Conservation (phyloP, 768 basidiomycete species). For the Lactarius vividus region DNA sequence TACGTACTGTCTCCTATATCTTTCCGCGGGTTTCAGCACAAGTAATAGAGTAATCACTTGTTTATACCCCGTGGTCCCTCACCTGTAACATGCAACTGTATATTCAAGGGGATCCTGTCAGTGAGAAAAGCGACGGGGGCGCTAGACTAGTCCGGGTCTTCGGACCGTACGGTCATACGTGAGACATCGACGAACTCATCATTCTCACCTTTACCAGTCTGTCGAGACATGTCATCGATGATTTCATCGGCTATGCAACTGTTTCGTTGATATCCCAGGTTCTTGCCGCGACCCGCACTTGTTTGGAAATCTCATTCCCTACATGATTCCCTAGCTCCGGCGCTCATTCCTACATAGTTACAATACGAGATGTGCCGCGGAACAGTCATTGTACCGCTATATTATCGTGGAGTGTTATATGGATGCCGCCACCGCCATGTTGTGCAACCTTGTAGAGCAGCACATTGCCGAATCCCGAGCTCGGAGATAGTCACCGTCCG, state of each 20-base stretch:
- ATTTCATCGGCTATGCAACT: not conserved
- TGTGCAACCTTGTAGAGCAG: too few relatives aligned
- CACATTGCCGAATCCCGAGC: too few relatives aligned
- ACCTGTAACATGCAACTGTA: not conserved
- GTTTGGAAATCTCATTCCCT: not conserved
- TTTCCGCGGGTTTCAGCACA: not conserved
- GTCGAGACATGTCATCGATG: not conserved
- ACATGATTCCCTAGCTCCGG: too few relatives aligned
- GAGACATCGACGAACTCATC: too few relatives aligned
- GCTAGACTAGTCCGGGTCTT: too few relatives aligned
- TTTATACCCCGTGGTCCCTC: not conserved
- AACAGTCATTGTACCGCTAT: not conserved
- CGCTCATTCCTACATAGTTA: not conserved
- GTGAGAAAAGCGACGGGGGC: too few relatives aligned
- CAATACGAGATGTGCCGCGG: not conserved
- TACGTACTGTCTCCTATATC: not conserved
- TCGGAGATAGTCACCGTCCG: not conserved
- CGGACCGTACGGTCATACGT: not conserved
- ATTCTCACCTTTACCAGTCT: too few relatives aligned
- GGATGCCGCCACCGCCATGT: too few relatives aligned
- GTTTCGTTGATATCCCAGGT: not conserved
- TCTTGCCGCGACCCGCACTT: not conserved
- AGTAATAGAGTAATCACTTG: not conserved
- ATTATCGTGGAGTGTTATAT: too few relatives aligned
- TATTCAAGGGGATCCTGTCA: too few relatives aligned